Conservation (phyloP, 805 yeast species). For the Pichia occidentalis region DNA sequence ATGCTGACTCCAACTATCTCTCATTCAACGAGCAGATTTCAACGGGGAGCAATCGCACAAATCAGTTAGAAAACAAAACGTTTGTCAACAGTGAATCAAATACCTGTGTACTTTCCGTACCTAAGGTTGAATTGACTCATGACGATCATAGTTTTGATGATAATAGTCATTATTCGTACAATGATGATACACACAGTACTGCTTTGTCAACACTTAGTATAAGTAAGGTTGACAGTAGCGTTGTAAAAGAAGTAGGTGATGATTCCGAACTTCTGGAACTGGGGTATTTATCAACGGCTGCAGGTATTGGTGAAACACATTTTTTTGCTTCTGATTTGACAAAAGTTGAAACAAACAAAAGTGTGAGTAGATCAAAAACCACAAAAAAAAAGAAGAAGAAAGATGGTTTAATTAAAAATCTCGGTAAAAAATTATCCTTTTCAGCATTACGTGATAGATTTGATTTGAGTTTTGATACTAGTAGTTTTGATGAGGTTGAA, state of each 20-base stretch:
- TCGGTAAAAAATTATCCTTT: slow-evolving; percentile 2
- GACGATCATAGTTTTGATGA: neutral
- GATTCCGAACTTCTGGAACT: slow-evolving; percentile 25
- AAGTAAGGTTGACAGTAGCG: slow-evolving; percentile 1
- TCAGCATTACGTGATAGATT: neutral
- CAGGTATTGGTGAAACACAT: slow-evolving; percentile 36
- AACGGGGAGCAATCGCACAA: slow-evolving; percentile 12
- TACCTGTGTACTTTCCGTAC: too few species aligned
- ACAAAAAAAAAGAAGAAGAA: neutral
- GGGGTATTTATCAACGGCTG: slow-evolving; percentile 33
- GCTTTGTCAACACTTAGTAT: neutral
- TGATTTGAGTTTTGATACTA: too few species aligned
- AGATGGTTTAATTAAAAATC: slow-evolving; percentile 1
- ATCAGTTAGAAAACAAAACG: neutral
- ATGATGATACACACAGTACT: slow-evolving; percentile 5
- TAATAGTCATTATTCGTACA: neutral
- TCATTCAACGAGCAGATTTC: slow-evolving; percentile 2
- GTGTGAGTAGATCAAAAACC: neutral
- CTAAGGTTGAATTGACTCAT: too few species aligned
- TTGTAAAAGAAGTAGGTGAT: neutral
- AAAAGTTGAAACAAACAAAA: neutral
- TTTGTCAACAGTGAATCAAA: too few species aligned
- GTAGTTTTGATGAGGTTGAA: neutral
- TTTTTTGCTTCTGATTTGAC: slow-evolving; percentile 22
- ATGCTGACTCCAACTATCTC: neutral